These are phyloP conservation scores for Fusarium sarcochroum DNA, from an alignment of 2,329 filamentous ascomycete genomes.

Conservation along the genomic window DNA sequence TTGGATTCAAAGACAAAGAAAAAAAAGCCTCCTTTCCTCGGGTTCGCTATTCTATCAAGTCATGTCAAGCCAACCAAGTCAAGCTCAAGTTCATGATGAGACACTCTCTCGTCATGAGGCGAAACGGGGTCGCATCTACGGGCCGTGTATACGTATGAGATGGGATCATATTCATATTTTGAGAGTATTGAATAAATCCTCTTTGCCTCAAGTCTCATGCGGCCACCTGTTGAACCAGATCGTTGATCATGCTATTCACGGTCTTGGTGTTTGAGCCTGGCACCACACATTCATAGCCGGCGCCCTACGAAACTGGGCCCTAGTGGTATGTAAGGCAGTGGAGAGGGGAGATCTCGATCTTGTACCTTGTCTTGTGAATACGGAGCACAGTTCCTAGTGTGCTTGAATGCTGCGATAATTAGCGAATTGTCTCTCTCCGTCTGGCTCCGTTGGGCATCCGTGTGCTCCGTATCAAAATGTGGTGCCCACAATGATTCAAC, in stretches of 20 bases:
- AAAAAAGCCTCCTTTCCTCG: constrained; percentile 3
- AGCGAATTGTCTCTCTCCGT: constrained; percentile 4
- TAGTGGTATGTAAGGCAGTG: constrained; percentile 23
- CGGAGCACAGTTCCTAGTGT: constrained; percentile 3
- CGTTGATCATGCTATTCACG: constrained; percentile 31
- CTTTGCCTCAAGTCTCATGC: constrained; percentile 16
- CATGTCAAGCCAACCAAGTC: not conserved
- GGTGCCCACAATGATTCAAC: constrained; percentile 14
- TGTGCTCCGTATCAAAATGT: constrained; percentile 12
- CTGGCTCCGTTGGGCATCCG: constrained; percentile 10
- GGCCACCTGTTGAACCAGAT: constrained; percentile 18
- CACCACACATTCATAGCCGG: constrained; percentile 12
- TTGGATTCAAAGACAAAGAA: constrained; percentile 7
- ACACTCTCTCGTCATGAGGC: constrained; percentile 28
- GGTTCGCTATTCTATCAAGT: not conserved
- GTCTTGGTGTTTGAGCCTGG: constrained; percentile 7
- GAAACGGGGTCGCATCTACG: constrained; percentile 19
- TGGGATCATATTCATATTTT: not conserved
- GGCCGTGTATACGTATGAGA: not conserved
- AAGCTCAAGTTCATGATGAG: constrained; percentile 11
- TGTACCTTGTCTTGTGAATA: constrained; percentile 18
- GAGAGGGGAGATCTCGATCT: constrained; percentile 41
- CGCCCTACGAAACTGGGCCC: constrained; percentile 19
- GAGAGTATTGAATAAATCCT: constrained; percentile 1
- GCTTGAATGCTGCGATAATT: not conserved